Percentiles rank a stretch among this genome's conserved stretches.
Evolutionary conservation across 2,329 filamentous ascomycete species (phyloP).

Genomic region (Fusarium redolens): DNA sequence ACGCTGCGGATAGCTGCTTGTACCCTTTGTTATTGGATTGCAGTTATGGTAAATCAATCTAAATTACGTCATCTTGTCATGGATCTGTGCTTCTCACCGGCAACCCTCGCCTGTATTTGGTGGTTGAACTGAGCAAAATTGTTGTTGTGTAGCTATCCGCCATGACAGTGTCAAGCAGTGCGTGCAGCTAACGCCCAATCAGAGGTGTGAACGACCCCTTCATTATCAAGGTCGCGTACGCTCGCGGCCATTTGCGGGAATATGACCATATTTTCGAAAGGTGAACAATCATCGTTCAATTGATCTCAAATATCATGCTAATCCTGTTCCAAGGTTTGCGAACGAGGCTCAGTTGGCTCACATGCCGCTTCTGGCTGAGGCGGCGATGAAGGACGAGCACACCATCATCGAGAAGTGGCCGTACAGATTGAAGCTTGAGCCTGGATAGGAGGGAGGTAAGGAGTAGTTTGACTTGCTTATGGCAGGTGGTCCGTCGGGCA

Average conservation of each 20-base stretch:
- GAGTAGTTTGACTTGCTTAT: conserved; percentile 1
- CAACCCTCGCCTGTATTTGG: too few species aligned
- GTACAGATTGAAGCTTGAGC: not conserved
- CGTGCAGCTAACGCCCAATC: not conserved
- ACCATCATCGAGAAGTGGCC: conserved; percentile 26
- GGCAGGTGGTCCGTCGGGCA: not conserved
- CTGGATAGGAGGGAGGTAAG: not conserved
- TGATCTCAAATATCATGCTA: not conserved
- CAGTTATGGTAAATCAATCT: too few species aligned
- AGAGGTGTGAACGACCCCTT: not conserved
- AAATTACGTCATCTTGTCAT: too few species aligned
- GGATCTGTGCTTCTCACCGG: too few species aligned
- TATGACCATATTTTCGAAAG: not conserved
- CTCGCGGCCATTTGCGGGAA: not conserved
- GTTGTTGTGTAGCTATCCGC: too few species aligned
- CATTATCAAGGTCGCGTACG: not conserved
- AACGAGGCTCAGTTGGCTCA: not conserved
- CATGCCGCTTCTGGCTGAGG: not conserved
- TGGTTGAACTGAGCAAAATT: too few species aligned
- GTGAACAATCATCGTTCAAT: not conserved
- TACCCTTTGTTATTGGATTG: too few species aligned
- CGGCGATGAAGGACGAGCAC: conserved; percentile 2
- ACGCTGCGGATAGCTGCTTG: too few species aligned
- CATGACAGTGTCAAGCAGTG: too few species aligned
- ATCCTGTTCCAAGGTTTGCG: not conserved